These are phyloP conservation scores for Rosa rugosa DNA, from an alignment of 306 rosid species.

Conservation along the genomic window DNA sequence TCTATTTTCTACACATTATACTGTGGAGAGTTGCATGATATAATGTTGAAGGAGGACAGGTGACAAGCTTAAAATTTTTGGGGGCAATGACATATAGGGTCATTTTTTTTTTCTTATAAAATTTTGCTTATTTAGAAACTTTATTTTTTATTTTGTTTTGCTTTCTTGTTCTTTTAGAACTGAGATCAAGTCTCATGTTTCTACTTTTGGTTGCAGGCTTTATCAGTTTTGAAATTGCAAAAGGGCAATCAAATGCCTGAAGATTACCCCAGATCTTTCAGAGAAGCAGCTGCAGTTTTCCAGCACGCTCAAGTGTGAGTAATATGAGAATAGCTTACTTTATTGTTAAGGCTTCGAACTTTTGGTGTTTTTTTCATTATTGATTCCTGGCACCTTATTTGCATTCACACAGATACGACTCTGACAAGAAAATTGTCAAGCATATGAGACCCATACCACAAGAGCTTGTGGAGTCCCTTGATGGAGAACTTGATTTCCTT, in stretches of 20 bases:
- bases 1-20: no score
- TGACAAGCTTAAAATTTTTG: neutral
- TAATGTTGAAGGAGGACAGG: neutral
- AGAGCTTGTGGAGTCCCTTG: slow-evolving; percentile 49
- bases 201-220: slow-evolving; percentile 44
- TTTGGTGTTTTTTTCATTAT: neutral
- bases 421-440: slow-evolving; percentile 54
- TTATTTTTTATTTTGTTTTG: neutral
- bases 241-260: slow-evolving; percentile 70
- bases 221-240: slow-evolving; percentile 74
- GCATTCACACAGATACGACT: slow-evolving; percentile 62
- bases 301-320: slow-evolving; percentile 82
- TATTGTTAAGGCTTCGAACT: neutral
- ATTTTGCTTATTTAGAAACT: neutral
- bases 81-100: no score
- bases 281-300: slow-evolving; percentile 78
- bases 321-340: neutral
- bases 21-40: no score
- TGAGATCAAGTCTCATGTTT: neutral
- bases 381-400: slow-evolving; percentile 27
- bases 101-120: no score
- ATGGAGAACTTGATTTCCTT: slow-evolving; percentile 66
- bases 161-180: neutral
- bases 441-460: slow-evolving; percentile 73
- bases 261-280: slow-evolving; percentile 69